phyloP scores from a whole-genome alignment of 305 asterid species.

The Rubia balearica region DNA sequence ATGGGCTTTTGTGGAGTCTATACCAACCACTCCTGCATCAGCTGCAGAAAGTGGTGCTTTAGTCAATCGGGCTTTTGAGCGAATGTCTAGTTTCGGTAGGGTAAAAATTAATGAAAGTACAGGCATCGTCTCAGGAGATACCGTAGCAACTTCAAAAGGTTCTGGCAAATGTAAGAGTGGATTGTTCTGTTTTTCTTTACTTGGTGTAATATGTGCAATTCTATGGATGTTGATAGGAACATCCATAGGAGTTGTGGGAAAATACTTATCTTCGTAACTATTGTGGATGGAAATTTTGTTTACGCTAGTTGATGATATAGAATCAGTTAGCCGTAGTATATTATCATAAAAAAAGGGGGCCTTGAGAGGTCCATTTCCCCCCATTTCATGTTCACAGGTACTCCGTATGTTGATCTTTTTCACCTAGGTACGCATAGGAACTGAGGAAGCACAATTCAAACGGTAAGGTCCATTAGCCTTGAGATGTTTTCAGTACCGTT shows the following conservation, averaged over 20 bases:
- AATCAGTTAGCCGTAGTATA: background rate
- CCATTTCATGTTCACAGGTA: too few species aligned
- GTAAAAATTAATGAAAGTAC: conserved; percentile 38
- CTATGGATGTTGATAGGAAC: conserved; percentile 57
- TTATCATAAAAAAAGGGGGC: background rate
- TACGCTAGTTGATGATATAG: background rate
- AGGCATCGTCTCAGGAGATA: conserved; percentile 45
- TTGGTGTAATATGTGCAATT: conserved; percentile 65
- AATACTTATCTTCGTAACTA: conserved; percentile 9
- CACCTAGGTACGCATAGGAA: too few species aligned
- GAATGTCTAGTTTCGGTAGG: conserved; percentile 70
- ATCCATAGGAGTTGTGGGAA: conserved; percentile 22
- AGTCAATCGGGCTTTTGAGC: conserved; percentile 54
- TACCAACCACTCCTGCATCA: conserved; percentile 90
- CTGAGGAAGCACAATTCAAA: too few species aligned
- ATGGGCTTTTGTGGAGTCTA: conserved; percentile 92
- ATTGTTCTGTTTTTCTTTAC: conserved; percentile 46
- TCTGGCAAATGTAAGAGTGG: conserved; percentile 37
- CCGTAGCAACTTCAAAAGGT: conserved; percentile 41
- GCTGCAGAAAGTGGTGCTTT: conserved; percentile 74
- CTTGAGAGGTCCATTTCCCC: too few species aligned
- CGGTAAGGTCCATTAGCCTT: too few species aligned
- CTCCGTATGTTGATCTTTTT: too few species aligned
- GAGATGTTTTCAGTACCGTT: too few species aligned
- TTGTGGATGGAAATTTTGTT: conserved; percentile 8